Evolutionary conservation across 352 stramenopile genomes (phyloP).

Genomic region (Globisporangium paroecandrum): DNA sequence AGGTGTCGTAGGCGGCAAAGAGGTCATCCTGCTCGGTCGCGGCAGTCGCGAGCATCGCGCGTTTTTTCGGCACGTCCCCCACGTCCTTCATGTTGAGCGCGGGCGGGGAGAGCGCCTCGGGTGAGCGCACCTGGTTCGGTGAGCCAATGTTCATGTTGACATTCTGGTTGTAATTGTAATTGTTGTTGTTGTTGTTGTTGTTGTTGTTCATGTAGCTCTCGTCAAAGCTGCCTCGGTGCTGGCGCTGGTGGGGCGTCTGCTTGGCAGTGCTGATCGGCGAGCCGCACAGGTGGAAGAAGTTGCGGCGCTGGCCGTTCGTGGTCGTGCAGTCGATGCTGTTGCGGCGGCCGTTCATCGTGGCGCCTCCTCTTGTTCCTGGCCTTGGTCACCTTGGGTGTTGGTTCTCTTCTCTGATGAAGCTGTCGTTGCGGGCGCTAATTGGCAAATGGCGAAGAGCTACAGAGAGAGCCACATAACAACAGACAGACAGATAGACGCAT

Average conservation of each 20-base stretch:
- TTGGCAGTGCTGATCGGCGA: conserved; percentile 73
- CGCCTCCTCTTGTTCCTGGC: background rate
- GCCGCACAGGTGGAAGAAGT: conserved; percentile 75
- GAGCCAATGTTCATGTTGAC: conserved; percentile 16
- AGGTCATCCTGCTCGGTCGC: conserved; percentile 26
- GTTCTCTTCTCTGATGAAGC: background rate
- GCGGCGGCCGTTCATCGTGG: conserved; percentile 1
- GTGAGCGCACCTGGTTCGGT: conserved; percentile 31
- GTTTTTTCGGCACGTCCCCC: conserved; percentile 17
- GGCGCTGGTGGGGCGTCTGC: conserved; percentile 26
- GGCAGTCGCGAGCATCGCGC: conserved; percentile 11
- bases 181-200: background rate
- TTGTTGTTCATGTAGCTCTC: conserved; percentile 13
- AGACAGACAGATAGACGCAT: background rate
- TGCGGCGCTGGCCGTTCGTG: conserved; percentile 16
- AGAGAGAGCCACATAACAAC: conserved; percentile 3
- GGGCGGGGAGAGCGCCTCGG: conserved; percentile 25
- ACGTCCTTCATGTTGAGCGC: conserved; percentile 34
- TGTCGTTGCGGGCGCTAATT: background rate
- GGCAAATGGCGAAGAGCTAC: conserved; percentile 4
- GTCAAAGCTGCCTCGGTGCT: conserved; percentile 21
- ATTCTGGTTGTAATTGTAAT: background rate
- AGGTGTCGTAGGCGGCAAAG: conserved; percentile 29
- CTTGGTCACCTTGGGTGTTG: background rate
- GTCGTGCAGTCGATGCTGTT: conserved; percentile 2